Percentiles rank a stretch among this genome's conserved stretches.
phyloP scores from a whole-genome alignment of 495 filamentous ascomycete species.

The Copromyces sp. region DNA sequence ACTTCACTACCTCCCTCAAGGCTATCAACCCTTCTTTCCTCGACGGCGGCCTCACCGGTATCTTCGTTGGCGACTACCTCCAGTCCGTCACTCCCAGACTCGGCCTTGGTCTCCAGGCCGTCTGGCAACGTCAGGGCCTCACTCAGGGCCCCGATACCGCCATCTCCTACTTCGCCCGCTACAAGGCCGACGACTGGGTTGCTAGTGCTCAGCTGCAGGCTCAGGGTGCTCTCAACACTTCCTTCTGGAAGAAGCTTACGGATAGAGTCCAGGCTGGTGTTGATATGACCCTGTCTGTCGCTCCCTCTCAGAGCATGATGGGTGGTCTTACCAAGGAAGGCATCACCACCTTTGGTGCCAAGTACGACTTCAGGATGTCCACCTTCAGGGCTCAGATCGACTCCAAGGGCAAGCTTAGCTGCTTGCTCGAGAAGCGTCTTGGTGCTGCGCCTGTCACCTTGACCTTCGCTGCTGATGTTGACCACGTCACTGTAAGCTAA shows the following conservation, averaged over 20 bases:
- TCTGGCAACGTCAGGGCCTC: slow-evolving; percentile 79
- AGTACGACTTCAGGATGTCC: slow-evolving; percentile 94
- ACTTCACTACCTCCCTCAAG: slow-evolving; percentile 88
- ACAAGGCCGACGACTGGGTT: slow-evolving; percentile 85
- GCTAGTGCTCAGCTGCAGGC: slow-evolving; percentile 73
- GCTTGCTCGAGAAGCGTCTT: slow-evolving; percentile 89
- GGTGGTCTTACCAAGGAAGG: slow-evolving; percentile 70
- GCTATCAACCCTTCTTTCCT: slow-evolving; percentile 86
- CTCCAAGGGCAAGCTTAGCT: slow-evolving; percentile 84
- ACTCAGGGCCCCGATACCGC: slow-evolving; percentile 73
- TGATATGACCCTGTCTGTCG: slow-evolving; percentile 81
- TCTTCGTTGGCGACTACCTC: slow-evolving; percentile 89
- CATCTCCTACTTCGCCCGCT: slow-evolving; percentile 79
- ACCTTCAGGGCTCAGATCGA: slow-evolving; percentile 94
- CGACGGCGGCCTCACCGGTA: slow-evolving; percentile 85
- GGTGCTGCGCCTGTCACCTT: slow-evolving; percentile 71
- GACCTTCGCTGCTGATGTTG: slow-evolving; percentile 94
- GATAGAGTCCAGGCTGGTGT: slow-evolving; percentile 94
- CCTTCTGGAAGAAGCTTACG: slow-evolving; percentile 90
- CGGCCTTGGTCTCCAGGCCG: slow-evolving; percentile 79
- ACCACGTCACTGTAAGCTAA: slow-evolving; percentile 79
- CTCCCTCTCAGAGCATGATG: slow-evolving; percentile 59
- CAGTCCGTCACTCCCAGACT: slow-evolving; percentile 85
- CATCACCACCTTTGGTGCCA: slow-evolving; percentile 81
- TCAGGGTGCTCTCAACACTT: slow-evolving; percentile 79